Conservation (phyloP, 257 asterid genomes). For the Jaltomata sinuosa region DNA sequence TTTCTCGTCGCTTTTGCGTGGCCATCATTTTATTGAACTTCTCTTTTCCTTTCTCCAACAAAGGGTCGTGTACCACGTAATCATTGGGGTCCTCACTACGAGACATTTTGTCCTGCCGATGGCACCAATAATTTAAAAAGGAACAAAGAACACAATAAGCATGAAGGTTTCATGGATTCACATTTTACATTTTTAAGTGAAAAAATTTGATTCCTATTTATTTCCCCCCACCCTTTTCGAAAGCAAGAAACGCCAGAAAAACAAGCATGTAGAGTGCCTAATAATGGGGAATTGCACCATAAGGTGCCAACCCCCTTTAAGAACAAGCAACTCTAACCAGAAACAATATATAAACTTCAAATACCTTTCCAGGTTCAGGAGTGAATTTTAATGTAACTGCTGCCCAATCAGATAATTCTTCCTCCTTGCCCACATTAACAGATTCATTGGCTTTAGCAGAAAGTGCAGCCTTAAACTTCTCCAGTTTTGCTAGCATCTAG, state of each 20-base stretch:
- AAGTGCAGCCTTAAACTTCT: conserved; percentile 53
- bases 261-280: not conserved
- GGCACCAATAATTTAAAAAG: not conserved
- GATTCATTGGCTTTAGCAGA: conserved; percentile 36
- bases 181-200: not conserved
- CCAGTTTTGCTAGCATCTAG: conserved; percentile 67
- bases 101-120: conserved; percentile 69
- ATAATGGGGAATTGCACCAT: not conserved
- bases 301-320: not conserved
- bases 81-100: conserved; percentile 85
- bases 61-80: conserved; percentile 89
- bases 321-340: not conserved
- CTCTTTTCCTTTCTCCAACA: conserved; percentile 93
- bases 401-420: conserved; percentile 59
- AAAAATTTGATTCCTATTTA: not conserved
- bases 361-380: conserved; percentile 74
- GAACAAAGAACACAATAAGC: not conserved
- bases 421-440: conserved; percentile 36
- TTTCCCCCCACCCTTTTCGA: not conserved
- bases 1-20: conserved; percentile 65
- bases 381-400: conserved; percentile 51
- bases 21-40: conserved; percentile 91
- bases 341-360: not conserved
- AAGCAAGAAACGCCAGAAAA: not conserved
- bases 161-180: not conserved